phyloP scores from a whole-genome alignment of 2,329 filamentous ascomycete genomes.

The Trichoderma hamatum region DNA sequence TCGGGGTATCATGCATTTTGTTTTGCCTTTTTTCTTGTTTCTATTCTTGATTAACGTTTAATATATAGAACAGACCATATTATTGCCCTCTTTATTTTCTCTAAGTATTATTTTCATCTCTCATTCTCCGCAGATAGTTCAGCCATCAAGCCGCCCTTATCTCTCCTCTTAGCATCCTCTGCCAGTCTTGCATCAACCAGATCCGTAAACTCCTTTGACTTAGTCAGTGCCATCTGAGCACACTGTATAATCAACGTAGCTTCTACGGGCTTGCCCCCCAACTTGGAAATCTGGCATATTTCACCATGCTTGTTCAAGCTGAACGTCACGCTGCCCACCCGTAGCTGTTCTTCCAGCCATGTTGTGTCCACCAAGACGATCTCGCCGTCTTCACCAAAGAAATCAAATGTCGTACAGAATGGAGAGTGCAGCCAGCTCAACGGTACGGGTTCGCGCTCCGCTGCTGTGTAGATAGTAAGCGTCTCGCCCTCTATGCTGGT shows the following conservation, averaged over 20 bases:
- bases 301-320: constrained; percentile 89
- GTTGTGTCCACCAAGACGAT: constrained; percentile 70
- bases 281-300: constrained; percentile 88
- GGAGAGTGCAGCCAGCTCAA: constrained; percentile 91
- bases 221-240: constrained; percentile 71
- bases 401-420: constrained; percentile 87
- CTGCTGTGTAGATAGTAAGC: constrained; percentile 79
- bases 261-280: constrained; percentile 81
- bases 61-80: constrained; percentile 24
- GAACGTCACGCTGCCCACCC: constrained; percentile 74
- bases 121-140: constrained; percentile 85
- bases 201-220: constrained; percentile 78
- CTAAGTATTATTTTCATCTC: constrained; percentile 45
- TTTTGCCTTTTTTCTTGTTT: constrained; percentile 27
- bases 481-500: constrained; percentile 82
- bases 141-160: constrained; percentile 76
- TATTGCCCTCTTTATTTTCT: constrained; percentile 10
- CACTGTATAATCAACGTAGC: constrained; percentile 77
- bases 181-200: constrained; percentile 73
- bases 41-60: neutral
- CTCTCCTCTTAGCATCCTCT: constrained; percentile 75
- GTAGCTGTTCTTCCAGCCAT: constrained; percentile 74
- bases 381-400: constrained; percentile 74
- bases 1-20: constrained; percentile 39
- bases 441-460: constrained; percentile 87